These are phyloP conservation scores for Taphrina flavorubra DNA, from an alignment of 1,139 yeast genomes.

Conservation along the genomic window DNA sequence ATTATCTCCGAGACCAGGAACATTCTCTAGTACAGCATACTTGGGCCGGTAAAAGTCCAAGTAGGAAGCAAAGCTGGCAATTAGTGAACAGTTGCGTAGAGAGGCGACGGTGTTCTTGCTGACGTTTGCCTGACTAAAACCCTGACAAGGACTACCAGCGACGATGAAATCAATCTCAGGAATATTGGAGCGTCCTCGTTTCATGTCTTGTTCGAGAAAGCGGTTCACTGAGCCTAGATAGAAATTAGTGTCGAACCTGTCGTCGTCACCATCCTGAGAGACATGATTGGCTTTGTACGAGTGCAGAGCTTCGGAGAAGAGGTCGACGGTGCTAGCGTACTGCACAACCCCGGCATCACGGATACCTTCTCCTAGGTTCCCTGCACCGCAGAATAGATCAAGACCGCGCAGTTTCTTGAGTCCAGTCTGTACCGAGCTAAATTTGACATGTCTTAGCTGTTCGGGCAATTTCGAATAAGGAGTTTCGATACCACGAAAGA, in stretches of 20 bases:
- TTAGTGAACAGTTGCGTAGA: conserved; percentile 19
- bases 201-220: conserved; percentile 7
- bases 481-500: not conserved
- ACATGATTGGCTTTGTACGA: conserved; percentile 22
- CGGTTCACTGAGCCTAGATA: conserved; percentile 25
- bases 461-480: not conserved
- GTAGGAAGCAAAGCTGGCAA: conserved; percentile 27
- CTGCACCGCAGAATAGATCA: conserved; percentile 28
- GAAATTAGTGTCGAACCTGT: conserved; percentile 2
- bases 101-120: conserved; percentile 1
- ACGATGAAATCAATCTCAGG: conserved; percentile 22
- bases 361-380: conserved; percentile 22
- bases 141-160: conserved; percentile 35
- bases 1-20: conserved; percentile 5
- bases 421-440: not conserved
- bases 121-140: conserved; percentile 21
- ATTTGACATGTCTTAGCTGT: not conserved
- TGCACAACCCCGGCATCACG: conserved; percentile 26
- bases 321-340: conserved; percentile 17
- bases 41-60: conserved; percentile 29
- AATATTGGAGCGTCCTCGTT: not conserved
- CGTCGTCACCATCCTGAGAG: not conserved
- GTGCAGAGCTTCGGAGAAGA: conserved; percentile 12
- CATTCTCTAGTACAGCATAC: conserved; percentile 28
- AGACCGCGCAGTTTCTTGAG: conserved; percentile 13